Evolutionary conservation across 805 yeast genomes (phyloP).

Genomic region (Millerozyma miso): DNA sequence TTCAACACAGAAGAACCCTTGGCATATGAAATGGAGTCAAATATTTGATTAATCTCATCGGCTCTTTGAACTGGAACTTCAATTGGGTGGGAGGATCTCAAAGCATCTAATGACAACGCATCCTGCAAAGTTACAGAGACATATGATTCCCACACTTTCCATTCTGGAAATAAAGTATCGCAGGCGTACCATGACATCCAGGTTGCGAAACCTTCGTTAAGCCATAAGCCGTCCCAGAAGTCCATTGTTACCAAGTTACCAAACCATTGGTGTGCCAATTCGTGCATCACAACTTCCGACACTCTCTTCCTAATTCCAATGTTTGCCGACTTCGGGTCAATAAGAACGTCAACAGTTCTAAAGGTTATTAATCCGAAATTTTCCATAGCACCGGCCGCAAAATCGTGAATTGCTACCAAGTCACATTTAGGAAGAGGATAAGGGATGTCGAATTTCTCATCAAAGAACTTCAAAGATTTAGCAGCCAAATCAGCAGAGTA

Average conservation of each 20-base stretch:
- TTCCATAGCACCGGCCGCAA: constrained; percentile 88
- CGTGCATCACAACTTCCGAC: constrained; percentile 84
- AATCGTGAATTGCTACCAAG: constrained; percentile 78
- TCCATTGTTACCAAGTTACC: constrained; percentile 89
- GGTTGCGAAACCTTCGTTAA: constrained; percentile 86
- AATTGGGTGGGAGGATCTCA: constrained; percentile 81
- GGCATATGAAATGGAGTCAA: constrained; percentile 78
- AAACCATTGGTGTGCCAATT: constrained; percentile 89
- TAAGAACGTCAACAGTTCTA: constrained; percentile 68
- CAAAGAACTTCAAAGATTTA: constrained; percentile 69
- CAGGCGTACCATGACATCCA: constrained; percentile 89
- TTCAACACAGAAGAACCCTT: constrained; percentile 77
- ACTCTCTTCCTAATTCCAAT: constrained; percentile 65
- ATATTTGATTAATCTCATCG: constrained; percentile 77
- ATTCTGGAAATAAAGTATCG: constrained; percentile 71
- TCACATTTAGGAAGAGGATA: constrained; percentile 81
- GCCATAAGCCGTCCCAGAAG: constrained; percentile 90
- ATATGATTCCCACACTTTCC: constrained; percentile 85
- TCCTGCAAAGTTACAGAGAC: constrained; percentile 73
- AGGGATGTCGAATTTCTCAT: constrained; percentile 65
- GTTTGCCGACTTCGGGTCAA: constrained; percentile 68
- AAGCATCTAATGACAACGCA: constrained; percentile 71
- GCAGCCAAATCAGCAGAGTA: constrained; percentile 74
- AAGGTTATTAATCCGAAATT: constrained; percentile 79
- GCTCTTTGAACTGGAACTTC: constrained; percentile 79